phyloP scores from a whole-genome alignment of 495 filamentous ascomycete genomes.

The Daldinia loculata region DNA sequence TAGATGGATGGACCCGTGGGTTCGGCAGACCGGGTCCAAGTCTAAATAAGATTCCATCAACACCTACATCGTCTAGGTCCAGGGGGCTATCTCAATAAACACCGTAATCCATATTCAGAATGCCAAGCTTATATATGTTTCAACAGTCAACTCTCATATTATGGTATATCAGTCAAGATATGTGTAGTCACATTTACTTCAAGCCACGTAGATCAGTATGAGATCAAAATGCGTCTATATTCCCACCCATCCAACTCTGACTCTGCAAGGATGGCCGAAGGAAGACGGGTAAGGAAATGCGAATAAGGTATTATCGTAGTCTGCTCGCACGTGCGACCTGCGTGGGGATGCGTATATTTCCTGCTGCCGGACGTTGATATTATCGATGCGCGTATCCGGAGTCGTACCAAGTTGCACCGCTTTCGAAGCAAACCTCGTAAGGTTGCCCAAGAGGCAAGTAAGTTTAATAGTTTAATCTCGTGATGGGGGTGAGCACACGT shows the following conservation, averaged over 20 bases:
- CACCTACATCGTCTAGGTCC: background rate
- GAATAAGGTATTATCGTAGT: conserved; percentile 26
- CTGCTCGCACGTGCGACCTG: conserved; percentile 31
- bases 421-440: conserved; percentile 24
- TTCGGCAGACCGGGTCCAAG: conserved; percentile 16
- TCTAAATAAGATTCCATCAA: conserved; percentile 3
- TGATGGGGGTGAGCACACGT: conserved; percentile 24
- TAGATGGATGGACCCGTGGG: conserved; percentile 9
- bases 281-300: conserved; percentile 21
- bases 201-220: conserved; percentile 9
- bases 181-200: conserved; percentile 4
- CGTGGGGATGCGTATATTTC: conserved; percentile 13
- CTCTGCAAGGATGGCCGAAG: conserved; percentile 5
- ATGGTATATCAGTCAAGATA: background rate
- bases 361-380: conserved; percentile 25
- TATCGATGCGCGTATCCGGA: conserved; percentile 37
- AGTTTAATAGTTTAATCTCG: conserved; percentile 19
- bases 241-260: conserved; percentile 5
- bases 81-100: background rate
- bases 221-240: conserved; percentile 10
- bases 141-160: too few species aligned
- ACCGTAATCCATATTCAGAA: background rate
- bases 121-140: too few species aligned
- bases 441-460: conserved; percentile 1
- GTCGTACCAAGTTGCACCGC: conserved; percentile 20